A percentile compares a stretch with the other conserved stretches of the same genome.
phyloP scores from a whole-genome alignment of 164 flowering plant genomes.

The Magnolia changhungtana region DNA sequence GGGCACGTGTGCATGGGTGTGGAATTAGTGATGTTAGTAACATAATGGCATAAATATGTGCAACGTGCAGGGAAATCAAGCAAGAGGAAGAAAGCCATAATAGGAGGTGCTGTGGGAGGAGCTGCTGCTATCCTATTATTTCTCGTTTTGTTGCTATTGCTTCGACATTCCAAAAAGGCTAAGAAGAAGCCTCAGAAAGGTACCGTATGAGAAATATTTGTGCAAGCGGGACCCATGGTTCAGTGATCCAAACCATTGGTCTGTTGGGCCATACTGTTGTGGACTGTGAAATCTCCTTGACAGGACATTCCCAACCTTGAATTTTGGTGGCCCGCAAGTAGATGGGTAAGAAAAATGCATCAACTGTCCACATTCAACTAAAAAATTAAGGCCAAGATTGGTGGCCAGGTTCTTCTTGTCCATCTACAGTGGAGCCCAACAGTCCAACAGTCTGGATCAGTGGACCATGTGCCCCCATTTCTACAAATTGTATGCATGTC shows the following conservation, averaged over 20 bases:
- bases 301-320: background rate
- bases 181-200: constrained; percentile 3
- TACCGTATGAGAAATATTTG: background rate
- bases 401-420: too few relatives aligned
- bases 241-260: too few relatives aligned
- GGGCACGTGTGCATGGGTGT: too few relatives aligned
- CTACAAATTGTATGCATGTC: too few relatives aligned
- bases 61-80: constrained; percentile 17
- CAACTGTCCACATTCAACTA: too few relatives aligned
- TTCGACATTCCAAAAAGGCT: background rate
- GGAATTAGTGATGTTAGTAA: too few relatives aligned
- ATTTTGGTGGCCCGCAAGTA: background rate
- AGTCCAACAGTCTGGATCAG: too few relatives aligned
- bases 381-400: too few relatives aligned
- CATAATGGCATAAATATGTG: too few relatives aligned
- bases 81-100: constrained; percentile 26
- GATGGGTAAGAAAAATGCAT: background rate
- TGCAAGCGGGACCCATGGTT: too few relatives aligned
- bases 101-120: constrained; percentile 41
- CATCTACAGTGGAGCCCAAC: too few relatives aligned
- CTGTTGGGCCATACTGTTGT: background rate
- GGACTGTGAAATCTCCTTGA: background rate
- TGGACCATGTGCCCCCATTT: too few relatives aligned
- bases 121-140: constrained; percentile 18
- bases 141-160: constrained; percentile 15